Percentiles rank a stretch among this genome's conserved stretches.
Evolutionary conservation across 139 green algal species (phyloP).

Genomic region (Chlorella sorokiniana): DNA sequence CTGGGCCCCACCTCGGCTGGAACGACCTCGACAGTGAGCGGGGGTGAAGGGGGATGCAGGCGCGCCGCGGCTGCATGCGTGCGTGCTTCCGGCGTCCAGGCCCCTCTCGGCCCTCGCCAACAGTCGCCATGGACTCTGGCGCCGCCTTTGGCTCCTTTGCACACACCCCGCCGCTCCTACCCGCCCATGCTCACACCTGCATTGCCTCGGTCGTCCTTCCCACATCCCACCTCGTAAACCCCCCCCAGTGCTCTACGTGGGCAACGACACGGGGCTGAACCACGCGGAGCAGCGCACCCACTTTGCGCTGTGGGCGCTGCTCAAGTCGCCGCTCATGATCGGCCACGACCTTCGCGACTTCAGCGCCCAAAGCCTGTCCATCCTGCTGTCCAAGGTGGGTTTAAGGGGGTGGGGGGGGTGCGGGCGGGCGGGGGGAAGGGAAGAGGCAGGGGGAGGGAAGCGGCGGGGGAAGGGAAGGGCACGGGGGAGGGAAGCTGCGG

Average conservation of each 20-base stretch:
- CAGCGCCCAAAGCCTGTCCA: background rate
- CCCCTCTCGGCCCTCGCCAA: no score
- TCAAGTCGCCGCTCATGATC: slow-evolving; percentile 73
- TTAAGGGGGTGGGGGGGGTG: no score
- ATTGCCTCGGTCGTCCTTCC: background rate
- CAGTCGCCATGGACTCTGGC: no score
- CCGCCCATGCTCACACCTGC: no score
- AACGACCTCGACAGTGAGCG: slow-evolving; percentile 71
- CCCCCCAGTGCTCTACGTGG: background rate
- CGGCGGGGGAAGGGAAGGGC: no score
- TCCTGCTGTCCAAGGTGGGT: slow-evolving; percentile 32
- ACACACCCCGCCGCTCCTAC: no score
- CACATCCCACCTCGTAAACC: background rate
- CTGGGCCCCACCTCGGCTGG: slow-evolving; percentile 59
- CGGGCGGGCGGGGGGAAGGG: no score
- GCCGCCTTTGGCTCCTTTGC: no score
- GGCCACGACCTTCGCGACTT: slow-evolving; percentile 49
- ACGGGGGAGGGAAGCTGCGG: no score
- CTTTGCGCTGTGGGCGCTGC: slow-evolving; percentile 73
- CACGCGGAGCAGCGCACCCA: slow-evolving; percentile 47
- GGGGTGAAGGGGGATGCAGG: background rate
- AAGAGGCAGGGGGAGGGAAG: no score
- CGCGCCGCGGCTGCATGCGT: background rate
- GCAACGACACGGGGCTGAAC: slow-evolving; percentile 17
- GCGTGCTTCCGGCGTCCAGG: no score